Evolutionary conservation across 768 basidiomycete species (phyloP), one percentile per base, ranked within the genome.

Genomic region (Leccinellum rugosiceps): DNA sequence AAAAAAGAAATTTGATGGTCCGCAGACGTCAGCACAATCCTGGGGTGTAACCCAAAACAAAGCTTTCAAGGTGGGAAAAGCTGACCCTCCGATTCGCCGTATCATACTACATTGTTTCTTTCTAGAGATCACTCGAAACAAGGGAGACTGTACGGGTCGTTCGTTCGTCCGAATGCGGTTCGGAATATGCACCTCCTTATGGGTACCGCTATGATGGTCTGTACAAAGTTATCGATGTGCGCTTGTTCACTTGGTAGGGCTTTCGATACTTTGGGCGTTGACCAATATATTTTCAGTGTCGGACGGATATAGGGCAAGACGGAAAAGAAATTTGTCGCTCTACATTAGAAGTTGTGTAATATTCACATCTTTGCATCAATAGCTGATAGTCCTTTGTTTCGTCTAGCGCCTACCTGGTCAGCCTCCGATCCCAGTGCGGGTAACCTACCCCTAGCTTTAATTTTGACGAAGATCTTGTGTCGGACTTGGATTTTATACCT

Each of bases 171-270:
- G 61, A 9, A 9, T 50, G 56, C 30, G 23, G 5, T 6, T 73
- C 73, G 9, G 50, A 56, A 34, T 74, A 66, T 57, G 68, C 73
- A 8, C 71, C 71, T 8, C 4, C 13, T 1, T 3, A 26, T 2
- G 70, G 68, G 6, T 65, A 58, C 28, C 71, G 71, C 1, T 72
- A 74, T 31, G 71, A 74, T 34, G 72, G 72, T 17, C 34, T 72
- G 2, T 72, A 72, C 56, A 67, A 19, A 31, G 58, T 72, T 1
- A 32, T 59, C 1, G 32, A 49, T 5, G 73, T 72, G 43, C 43
- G 59, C 38, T 17, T 32, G 13, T 49, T 21, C 4, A 17, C 41
- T 14, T 23, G 6, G 4, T 47, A 8, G 7, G 13, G 6, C 23
- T 52, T 45, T n/a, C 10, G 5, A 26, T 49, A 28, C n/a, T 34